Conservation (phyloP, 495 filamentous ascomycete genomes). For the Lasiosphaeris hirsuta region DNA sequence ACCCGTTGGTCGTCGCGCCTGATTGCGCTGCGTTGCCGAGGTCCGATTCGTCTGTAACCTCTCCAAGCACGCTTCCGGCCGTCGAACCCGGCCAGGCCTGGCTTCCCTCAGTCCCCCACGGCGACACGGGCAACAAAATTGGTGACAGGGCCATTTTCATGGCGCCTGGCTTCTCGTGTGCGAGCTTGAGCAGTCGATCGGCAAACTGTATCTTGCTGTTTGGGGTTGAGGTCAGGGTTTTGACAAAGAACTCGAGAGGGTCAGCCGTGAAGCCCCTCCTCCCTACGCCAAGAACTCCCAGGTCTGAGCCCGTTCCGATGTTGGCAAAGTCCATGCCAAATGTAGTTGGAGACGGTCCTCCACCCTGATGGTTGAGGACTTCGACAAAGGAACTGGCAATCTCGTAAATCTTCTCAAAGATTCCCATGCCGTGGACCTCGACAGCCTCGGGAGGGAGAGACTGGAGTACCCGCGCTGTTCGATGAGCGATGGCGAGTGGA, state of each 20-base stretch:
- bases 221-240: slow-evolving; percentile 15
- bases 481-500: slow-evolving; percentile 53
- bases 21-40: neutral
- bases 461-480: slow-evolving; percentile 49
- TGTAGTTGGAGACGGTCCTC: neutral
- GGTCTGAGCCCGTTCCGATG: neutral
- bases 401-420: slow-evolving; percentile 55
- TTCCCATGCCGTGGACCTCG: slow-evolving; percentile 58
- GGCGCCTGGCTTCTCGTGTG: slow-evolving; percentile 11
- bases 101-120: neutral
- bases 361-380: slow-evolving; percentile 33
- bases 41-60: neutral
- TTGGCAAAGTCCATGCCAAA: neutral
- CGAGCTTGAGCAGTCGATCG: slow-evolving; percentile 14
- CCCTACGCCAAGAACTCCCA: slow-evolving; percentile 3
- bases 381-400: slow-evolving; percentile 52
- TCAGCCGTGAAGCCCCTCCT: slow-evolving; percentile 5
- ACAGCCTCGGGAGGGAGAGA: slow-evolving; percentile 50
- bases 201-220: slow-evolving; percentile 21
- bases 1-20: too few relatives aligned
- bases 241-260: slow-evolving; percentile 20
- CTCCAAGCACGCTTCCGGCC: slow-evolving; percentile 8
- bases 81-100: neutral
- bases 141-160: slow-evolving; percentile 13
- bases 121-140: neutral